Evolutionary conservation across 768 basidiomycete genomes (phyloP).

Genomic region (Psilocybe sp.): DNA sequence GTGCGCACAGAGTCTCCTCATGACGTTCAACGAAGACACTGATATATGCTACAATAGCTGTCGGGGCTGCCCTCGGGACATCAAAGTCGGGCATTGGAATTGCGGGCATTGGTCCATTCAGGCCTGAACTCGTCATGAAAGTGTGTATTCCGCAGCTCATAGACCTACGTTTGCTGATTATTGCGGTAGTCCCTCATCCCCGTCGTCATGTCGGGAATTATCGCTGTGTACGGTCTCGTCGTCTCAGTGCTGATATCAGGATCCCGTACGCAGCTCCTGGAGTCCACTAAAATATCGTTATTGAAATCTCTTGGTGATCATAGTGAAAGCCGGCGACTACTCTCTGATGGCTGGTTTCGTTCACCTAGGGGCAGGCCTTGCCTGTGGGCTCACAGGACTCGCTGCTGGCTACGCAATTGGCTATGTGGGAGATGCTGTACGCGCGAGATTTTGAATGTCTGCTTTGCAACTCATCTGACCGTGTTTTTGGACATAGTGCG

Average conservation of each 20-base stretch:
- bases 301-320: slow-evolving; percentile 10
- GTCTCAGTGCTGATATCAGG: slow-evolving; percentile 92
- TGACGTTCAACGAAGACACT: slow-evolving; percentile 2
- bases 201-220: slow-evolving; percentile 98
- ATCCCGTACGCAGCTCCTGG: slow-evolving; percentile 30
- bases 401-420: slow-evolving; percentile 96
- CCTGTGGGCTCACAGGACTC: slow-evolving; percentile 88
- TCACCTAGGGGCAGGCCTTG: slow-evolving; percentile 89
- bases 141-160: slow-evolving; percentile 35
- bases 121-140: slow-evolving; percentile 98
- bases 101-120: slow-evolving; percentile 89
- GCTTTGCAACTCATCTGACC: neutral
- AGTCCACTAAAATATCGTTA: neutral
- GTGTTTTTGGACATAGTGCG: slow-evolving; percentile 57
- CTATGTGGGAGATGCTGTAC: slow-evolving; percentile 86
- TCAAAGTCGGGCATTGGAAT: slow-evolving; percentile 97
- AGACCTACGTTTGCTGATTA: neutral
- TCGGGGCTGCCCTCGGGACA: slow-evolving; percentile 95
- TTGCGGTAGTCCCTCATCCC: slow-evolving; percentile 80
- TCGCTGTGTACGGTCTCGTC: slow-evolving; percentile 95
- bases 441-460: slow-evolving; percentile 24
- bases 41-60: slow-evolving; percentile 44
- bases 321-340: slow-evolving; percentile 70
- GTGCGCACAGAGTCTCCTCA: slow-evolving; percentile 45
- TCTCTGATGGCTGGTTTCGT: slow-evolving; percentile 85